Evolutionary conservation across 306 rosid species (phyloP).

Genomic region (Glycine soja): DNA sequence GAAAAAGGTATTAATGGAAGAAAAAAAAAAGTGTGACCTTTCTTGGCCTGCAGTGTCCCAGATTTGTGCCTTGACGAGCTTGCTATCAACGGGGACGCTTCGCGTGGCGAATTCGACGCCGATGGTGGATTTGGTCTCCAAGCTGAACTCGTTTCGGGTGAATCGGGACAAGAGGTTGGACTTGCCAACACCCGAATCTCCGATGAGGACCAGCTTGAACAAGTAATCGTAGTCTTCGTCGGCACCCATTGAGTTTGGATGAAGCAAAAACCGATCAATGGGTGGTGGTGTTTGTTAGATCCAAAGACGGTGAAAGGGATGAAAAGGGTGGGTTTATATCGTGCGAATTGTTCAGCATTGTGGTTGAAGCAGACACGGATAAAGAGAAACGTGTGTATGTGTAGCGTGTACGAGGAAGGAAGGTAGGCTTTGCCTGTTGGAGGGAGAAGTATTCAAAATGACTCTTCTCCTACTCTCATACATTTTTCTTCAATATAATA

Average conservation of each 20-base stretch:
- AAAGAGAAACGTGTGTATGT: conserved; percentile 27
- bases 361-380: background rate
- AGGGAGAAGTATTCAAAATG: conserved; percentile 50
- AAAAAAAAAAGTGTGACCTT: conserved; percentile 51
- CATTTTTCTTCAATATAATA: background rate
- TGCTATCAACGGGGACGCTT: conserved; percentile 66
- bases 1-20: background rate
- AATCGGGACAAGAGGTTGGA: conserved; percentile 81
- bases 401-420: conserved; percentile 30
- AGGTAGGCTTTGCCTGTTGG: conserved; percentile 38
- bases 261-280: background rate
- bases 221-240: conserved; percentile 82
- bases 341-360: conserved; percentile 17
- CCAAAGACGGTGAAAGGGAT: background rate
- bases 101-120: conserved; percentile 90
- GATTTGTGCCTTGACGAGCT: conserved; percentile 83
- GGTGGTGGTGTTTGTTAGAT: background rate
- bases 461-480: background rate
- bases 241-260: conserved; percentile 56
- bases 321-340: conserved; percentile 18
- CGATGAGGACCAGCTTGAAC: conserved; percentile 81
- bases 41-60: conserved; percentile 96
- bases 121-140: conserved; percentile 79
- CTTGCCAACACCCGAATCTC: conserved; percentile 88
- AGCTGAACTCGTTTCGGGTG: conserved; percentile 73